phyloP scores from a whole-genome alignment of 2,329 filamentous ascomycete species.

The Aureobasidium sp. region DNA sequence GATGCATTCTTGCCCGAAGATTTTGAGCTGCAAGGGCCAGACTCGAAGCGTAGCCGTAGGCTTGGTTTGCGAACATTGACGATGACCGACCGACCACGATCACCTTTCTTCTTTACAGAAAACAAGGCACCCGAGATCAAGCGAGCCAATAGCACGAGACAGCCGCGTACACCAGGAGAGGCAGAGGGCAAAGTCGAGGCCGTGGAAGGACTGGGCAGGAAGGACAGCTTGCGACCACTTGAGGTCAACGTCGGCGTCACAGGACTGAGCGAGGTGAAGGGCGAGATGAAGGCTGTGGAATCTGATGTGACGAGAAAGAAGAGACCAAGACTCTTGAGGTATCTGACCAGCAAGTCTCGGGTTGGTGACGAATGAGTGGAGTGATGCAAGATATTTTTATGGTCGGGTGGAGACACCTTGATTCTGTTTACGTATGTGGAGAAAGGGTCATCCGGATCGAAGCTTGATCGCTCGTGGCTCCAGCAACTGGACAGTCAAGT shows the following conservation, averaged over 20 bases:
- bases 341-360: constrained; percentile 11
- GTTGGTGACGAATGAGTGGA: constrained; percentile 1
- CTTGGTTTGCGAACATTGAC: constrained; percentile 16
- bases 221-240: background rate
- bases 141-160: constrained; percentile 8
- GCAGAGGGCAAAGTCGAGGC: constrained; percentile 7
- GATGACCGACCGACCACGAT: constrained; percentile 17
- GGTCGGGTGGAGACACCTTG: constrained; percentile 4
- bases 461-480: background rate
- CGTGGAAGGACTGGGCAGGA: background rate
- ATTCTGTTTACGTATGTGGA: constrained; percentile 10
- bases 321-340: constrained; percentile 20
- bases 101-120: constrained; percentile 16
- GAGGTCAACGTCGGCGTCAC: background rate
- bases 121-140: constrained; percentile 16
- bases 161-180: background rate
- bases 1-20: constrained; percentile 42
- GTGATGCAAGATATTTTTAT: constrained; percentile 10
- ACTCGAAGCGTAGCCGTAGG: constrained; percentile 13
- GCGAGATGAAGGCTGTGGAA: constrained; percentile 24
- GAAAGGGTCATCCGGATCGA: constrained; percentile 5
- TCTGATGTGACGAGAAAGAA: constrained; percentile 29
- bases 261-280: constrained; percentile 18
- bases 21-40: constrained; percentile 34
- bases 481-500: background rate